Conservation (phyloP, 192 early-diverging fungal genomes). For the Podila epicladia region DNA sequence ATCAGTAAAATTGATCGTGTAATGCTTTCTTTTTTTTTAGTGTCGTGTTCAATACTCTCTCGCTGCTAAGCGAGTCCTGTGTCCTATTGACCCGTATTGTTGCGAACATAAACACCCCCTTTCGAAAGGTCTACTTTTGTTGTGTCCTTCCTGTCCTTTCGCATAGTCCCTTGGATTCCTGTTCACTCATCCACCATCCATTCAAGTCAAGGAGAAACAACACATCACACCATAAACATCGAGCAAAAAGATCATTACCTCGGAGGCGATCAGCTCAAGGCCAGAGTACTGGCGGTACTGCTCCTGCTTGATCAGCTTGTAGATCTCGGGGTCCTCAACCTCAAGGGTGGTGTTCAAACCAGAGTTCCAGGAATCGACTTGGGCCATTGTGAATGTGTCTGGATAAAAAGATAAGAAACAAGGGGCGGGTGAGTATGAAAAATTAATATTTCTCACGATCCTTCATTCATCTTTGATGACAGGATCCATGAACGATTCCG, state of each 20-base stretch:
- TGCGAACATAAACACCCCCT: too few relatives aligned
- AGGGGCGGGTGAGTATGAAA: neutral
- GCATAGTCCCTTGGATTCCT: too few relatives aligned
- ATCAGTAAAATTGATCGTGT: neutral
- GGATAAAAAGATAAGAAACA: neutral
- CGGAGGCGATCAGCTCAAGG: constrained; percentile 98
- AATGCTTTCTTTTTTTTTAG: neutral
- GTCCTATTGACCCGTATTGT: too few relatives aligned
- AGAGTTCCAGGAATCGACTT: constrained; percentile 70
- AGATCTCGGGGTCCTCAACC: constrained; percentile 94
- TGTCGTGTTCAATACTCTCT: too few relatives aligned
- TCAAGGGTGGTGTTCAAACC: constrained; percentile 90
- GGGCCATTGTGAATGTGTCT: constrained; percentile 34
- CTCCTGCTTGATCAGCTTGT: constrained; percentile 94
- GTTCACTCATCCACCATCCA: too few relatives aligned
- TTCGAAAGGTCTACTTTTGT: too few relatives aligned
- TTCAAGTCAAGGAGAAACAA: too few relatives aligned
- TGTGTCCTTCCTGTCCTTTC: too few relatives aligned
- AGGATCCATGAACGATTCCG: neutral
- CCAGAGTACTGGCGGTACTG: constrained; percentile 99
- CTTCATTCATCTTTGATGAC: neutral
- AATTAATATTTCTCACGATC: neutral
- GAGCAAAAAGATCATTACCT: constrained; percentile 62
- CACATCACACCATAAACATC: neutral
- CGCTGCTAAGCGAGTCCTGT: too few relatives aligned